Conservation (phyloP, 768 basidiomycete species). For the Pisolithus sp. region DNA sequence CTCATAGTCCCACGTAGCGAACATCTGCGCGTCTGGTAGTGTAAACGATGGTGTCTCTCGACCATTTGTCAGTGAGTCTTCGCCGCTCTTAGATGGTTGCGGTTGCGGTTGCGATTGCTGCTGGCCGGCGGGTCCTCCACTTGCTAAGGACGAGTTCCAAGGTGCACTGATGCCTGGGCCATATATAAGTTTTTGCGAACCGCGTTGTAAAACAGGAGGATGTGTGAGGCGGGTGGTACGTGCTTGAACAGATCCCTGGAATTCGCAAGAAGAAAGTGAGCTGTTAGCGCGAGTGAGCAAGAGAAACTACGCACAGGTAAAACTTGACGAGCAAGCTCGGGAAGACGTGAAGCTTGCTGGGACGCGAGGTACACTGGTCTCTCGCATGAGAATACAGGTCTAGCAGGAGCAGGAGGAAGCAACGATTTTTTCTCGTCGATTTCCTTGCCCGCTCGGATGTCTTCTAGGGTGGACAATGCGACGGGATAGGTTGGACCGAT, state of each 20-base stretch:
- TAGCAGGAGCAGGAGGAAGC: conserved; percentile 32
- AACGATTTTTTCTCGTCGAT: conserved; percentile 39
- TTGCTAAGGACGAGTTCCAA: conserved; percentile 35
- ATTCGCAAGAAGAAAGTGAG: not conserved
- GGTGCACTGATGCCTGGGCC: conserved; percentile 36
- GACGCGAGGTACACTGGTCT: conserved; percentile 59
- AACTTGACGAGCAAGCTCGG: conserved; percentile 58
- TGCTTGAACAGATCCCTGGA: conserved; percentile 48
- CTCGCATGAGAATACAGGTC: conserved; percentile 38
- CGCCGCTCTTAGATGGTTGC: conserved; percentile 19
- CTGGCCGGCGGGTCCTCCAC: not conserved
- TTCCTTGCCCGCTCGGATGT: conserved; percentile 33
- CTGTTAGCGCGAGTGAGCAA: not conserved
- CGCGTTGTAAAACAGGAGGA: conserved; percentile 55
- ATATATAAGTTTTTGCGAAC: conserved; percentile 34
- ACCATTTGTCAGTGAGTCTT: conserved; percentile 17
- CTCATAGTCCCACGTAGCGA: conserved; percentile 47
- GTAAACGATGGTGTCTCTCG: conserved; percentile 25
- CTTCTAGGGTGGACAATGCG: conserved; percentile 29
- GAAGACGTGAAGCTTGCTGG: conserved; percentile 58
- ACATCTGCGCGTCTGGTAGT: conserved; percentile 43
- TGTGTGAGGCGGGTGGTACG: conserved; percentile 61
- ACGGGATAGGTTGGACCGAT: conserved; percentile 64
- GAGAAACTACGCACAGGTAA: conserved; percentile 49
- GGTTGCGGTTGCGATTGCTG: too few species aligned